A percentile compares a stretch with the other conserved stretches of the same genome.
Conservation (phyloP, 148 eudicot species). For the Hydrangea macrophylla region DNA sequence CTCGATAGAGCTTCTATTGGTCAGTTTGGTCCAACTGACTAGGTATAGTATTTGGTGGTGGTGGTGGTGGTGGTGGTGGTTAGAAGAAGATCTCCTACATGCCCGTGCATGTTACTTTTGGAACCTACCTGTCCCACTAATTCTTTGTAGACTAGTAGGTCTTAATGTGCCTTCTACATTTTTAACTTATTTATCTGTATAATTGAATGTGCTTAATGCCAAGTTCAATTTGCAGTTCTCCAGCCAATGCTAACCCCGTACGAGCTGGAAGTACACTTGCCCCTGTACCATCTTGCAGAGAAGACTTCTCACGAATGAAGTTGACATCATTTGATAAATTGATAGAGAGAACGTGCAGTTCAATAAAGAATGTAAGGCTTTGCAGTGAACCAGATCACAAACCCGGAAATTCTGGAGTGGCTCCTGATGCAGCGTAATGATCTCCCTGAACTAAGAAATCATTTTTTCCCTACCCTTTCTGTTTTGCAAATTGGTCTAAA, state of each 20-base stretch:
- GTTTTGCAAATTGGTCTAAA: neutral
- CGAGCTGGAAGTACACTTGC: conserved; percentile 46
- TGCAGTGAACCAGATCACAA: conserved; percentile 71
- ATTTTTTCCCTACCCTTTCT: neutral
- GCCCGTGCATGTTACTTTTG: neutral
- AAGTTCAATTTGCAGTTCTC: conserved; percentile 30
- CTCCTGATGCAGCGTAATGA: conserved; percentile 98
- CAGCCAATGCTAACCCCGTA: conserved; percentile 38
- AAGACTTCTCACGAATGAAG: conserved; percentile 79
- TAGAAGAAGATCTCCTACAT: neutral
- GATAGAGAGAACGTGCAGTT: conserved; percentile 81
- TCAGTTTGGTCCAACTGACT: too few species aligned
- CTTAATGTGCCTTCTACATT: neutral
- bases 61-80: too few species aligned
- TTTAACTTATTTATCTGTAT: conserved; percentile 8
- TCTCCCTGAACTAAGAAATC: conserved; percentile 2
- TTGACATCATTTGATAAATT: conserved; percentile 85
- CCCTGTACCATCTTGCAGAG: conserved; percentile 87
- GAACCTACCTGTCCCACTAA: neutral
- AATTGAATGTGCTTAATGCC: neutral
- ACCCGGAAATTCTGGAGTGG: conserved; percentile 75
- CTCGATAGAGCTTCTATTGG: too few species aligned
- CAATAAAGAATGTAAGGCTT: conserved; percentile 74
- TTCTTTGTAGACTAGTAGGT: neutral
- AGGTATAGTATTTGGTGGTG: too few species aligned